Conservation (phyloP, 768 basidiomycete genomes). For the Russula ochroleuca region DNA sequence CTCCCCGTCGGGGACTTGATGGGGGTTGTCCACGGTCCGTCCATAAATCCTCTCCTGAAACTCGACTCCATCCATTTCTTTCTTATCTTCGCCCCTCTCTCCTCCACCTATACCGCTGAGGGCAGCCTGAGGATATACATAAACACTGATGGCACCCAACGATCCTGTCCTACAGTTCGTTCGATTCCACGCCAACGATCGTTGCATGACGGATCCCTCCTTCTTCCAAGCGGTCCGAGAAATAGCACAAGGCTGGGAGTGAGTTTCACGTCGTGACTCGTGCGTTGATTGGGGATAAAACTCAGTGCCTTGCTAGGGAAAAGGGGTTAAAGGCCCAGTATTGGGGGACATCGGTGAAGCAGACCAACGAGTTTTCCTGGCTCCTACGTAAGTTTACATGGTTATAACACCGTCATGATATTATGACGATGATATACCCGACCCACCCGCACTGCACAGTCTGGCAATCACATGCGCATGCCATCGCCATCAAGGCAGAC, state of each 20-base stretch:
- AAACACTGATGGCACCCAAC: not conserved
- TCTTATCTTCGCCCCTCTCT: no score
- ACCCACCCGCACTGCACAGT: not conserved
- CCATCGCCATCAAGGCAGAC: conserved; percentile 3
- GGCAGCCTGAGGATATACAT: no score
- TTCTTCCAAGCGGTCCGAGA: conserved; percentile 4
- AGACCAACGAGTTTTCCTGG: conserved; percentile 5
- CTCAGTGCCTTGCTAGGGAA: not conserved
- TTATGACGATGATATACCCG: not conserved
- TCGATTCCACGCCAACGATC: not conserved
- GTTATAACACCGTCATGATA: no score
- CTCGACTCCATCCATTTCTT: no score
- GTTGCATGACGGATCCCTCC: conserved; percentile 4
- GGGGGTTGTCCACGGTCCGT: no score
- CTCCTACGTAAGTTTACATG: conserved; percentile 5
- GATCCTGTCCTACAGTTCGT: conserved; percentile 2
- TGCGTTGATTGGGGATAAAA: not conserved
- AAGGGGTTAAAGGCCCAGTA: conserved; percentile 12
- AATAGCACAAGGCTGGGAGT: conserved; percentile 9
- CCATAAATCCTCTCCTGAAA: no score
- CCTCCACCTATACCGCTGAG: no score
- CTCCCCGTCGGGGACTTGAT: no score
- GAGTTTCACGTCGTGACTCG: not conserved
- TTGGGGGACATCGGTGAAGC: conserved; percentile 5
- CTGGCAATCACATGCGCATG: conserved; percentile 12